Evolutionary conservation across 306 rosid species (phyloP), one percentile per base, ranked within the genome.

Genomic region (Rosa persica): DNA sequence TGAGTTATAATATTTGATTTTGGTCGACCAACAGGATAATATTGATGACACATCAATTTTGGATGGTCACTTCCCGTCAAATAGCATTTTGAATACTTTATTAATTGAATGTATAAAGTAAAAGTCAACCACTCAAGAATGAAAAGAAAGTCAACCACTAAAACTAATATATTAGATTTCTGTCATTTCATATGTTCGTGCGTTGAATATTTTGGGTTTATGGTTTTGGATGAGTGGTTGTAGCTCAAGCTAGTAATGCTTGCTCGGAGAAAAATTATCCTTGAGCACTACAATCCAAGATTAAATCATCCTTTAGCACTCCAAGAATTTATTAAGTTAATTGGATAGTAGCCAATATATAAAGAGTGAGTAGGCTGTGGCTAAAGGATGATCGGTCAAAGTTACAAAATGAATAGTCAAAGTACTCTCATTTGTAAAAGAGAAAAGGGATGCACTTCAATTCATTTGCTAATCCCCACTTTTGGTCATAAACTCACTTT

Each of bases 11-110:
- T 43, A 43, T 51, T 5, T 19, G 22, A 57, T 23, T 57, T 57
- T 57, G 30, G 62, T 57, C 62, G 62, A 20, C 62, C 62, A 57
- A n/a, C 30, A 55, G n/a, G 30, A 57, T n/a, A 57, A 57, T 57
- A 57, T 57, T 55, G 22, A 52, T 8, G 62, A 55, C 2, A 9
- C 30, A 57, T 10, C 34, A 57, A 22, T n/a, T 57, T 57, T 23
- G n/a, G 12, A 57, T 57, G 60, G 9, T 20, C 61, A 20, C 10
- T 54, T 11, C 7, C 15, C 13, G 12, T 23, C 6, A 61, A 12
- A 5, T 49, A 49, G 7, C 55, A 49, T 49, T 49, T 49, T 49
- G 19, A 12, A 4, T 12, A 49, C 19, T 23, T 25, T n/a, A 22
- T 3, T 5, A 25, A 61, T 27, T 60, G 67, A n/a, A 8, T 10